A percentile compares a stretch with the other conserved stretches of the same genome.
Evolutionary conservation across 257 asterid genomes (phyloP).

Genomic region (Knoxia roxburghii): DNA sequence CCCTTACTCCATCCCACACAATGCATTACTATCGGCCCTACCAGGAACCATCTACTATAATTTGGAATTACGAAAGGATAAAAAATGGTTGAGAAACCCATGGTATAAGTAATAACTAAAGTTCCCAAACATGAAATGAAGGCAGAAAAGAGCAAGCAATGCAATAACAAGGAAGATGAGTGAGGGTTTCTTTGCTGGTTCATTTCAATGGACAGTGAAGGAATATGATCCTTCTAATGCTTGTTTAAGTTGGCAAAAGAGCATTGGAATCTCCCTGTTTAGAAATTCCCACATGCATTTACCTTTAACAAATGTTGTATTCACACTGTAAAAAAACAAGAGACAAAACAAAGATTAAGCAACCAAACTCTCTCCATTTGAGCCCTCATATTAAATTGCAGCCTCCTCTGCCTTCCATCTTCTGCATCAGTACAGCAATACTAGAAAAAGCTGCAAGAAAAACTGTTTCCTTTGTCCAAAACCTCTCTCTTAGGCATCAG

Average conservation of each 20-base stretch:
- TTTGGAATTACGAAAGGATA: too few relatives aligned
- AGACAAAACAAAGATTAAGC: background rate
- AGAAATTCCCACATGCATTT: background rate
- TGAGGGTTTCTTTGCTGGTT: background rate
- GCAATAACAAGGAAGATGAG: background rate
- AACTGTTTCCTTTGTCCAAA: background rate
- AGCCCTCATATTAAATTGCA: background rate
- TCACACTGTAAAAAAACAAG: slow-evolving; percentile 1
- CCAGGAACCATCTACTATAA: too few relatives aligned
- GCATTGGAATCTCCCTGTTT: slow-evolving; percentile 4
- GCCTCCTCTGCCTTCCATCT: background rate
- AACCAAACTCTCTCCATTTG: background rate
- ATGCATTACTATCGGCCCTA: too few relatives aligned
- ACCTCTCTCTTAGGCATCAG: background rate
- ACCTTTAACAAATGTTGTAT: background rate
- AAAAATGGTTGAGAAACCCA: too few relatives aligned
- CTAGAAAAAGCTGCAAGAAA: too few relatives aligned
- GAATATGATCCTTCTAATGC: slow-evolving; percentile 15
- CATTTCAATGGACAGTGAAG: slow-evolving; percentile 7
- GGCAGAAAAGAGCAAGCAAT: too few relatives aligned
- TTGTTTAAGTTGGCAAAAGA: background rate
- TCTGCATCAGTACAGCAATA: background rate
- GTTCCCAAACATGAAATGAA: too few relatives aligned
- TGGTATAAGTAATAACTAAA: too few relatives aligned
- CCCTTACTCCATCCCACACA: too few relatives aligned